A percentile compares a stretch with the other conserved stretches of the same genome.
Evolutionary conservation across 2,329 filamentous ascomycete species (phyloP).

Genomic region (Stachybotrys chlorohalonatus): DNA sequence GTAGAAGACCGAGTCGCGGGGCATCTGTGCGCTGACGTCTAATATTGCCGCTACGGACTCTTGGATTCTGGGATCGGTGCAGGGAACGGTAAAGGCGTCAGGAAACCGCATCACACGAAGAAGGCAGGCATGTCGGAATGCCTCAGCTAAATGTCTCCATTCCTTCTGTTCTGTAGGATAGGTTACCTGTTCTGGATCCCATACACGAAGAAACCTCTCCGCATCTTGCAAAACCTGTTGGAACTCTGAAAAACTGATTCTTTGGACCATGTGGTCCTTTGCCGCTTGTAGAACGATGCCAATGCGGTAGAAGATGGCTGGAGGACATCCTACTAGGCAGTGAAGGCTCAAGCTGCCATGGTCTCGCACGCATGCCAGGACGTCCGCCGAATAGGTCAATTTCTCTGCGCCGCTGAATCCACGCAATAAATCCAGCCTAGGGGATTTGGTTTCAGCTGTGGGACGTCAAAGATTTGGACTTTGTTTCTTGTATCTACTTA

Average conservation of each 20-base stretch:
- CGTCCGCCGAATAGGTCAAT: slow-evolving; percentile 13
- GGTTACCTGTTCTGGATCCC: slow-evolving; percentile 11
- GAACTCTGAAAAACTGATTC: slow-evolving; percentile 4
- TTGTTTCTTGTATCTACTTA: slow-evolving; percentile 1
- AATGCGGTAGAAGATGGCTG: slow-evolving; percentile 13
- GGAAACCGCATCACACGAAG: slow-evolving; percentile 16
- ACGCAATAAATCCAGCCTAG: slow-evolving; percentile 17
- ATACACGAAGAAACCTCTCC: slow-evolving; percentile 14
- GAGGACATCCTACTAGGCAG: slow-evolving; percentile 16
- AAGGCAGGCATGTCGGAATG: slow-evolving; percentile 18
- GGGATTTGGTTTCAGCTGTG: background rate
- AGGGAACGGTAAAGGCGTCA: slow-evolving; percentile 13
- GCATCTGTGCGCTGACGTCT: slow-evolving; percentile 12
- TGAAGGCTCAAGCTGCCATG: slow-evolving; percentile 13
- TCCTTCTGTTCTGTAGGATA: slow-evolving; percentile 16
- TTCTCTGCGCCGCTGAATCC: slow-evolving; percentile 21
- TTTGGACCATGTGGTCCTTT: slow-evolving; percentile 7
- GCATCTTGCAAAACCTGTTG: slow-evolving; percentile 6
- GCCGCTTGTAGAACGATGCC: slow-evolving; percentile 12
- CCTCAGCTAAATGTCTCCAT: slow-evolving; percentile 17
- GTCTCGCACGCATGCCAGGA: slow-evolving; percentile 13
- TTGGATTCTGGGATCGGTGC: slow-evolving; percentile 11
- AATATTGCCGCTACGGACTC: slow-evolving; percentile 13
- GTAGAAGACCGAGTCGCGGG: slow-evolving; percentile 13
- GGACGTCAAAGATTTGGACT: background rate